Evolutionary conservation across 2,329 filamentous ascomycete species (phyloP).

Genomic region (Aotearoamyces nothofagi): DNA sequence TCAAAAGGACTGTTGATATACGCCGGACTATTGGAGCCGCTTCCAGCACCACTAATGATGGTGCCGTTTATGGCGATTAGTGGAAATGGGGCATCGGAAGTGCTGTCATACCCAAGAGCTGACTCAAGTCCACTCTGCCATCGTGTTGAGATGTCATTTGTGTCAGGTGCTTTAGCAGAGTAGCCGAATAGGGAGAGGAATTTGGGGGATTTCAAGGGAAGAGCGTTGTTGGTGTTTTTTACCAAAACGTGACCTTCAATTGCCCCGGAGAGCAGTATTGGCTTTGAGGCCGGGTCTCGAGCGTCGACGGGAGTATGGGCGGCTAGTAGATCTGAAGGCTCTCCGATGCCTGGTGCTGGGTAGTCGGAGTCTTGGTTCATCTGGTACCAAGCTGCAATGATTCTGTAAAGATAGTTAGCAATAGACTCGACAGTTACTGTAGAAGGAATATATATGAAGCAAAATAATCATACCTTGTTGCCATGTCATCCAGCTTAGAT

Average conservation of each 20-base stretch:
- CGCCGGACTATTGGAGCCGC: not conserved
- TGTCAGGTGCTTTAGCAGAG: conserved; percentile 25
- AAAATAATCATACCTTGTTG: no score
- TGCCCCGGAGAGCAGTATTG: conserved; percentile 37
- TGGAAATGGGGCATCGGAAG: not conserved
- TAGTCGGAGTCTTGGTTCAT: conserved; percentile 39
- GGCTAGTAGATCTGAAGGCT: conserved; percentile 30
- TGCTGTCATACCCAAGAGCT: not conserved
- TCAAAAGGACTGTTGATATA: conserved; percentile 1
- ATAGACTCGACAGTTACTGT: no score
- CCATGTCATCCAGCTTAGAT: conserved; percentile 46
- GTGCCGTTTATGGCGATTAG: not conserved
- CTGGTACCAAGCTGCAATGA: conserved; percentile 42
- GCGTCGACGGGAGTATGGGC: conserved; percentile 24
- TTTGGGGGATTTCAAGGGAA: conserved; percentile 31
- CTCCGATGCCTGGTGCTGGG: conserved; percentile 28
- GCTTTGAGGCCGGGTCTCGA: conserved; percentile 23
- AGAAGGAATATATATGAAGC: no score
- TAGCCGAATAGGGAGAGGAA: conserved; percentile 46
- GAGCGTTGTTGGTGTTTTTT: conserved; percentile 35
- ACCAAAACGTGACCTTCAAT: conserved; percentile 50
- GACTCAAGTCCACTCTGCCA: not conserved
- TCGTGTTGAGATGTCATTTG: not conserved
- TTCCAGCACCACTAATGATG: not conserved
- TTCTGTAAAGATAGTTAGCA: no score